Conservation (phyloP, 202 grass and related monocot species). For the Zoysia matrella region DNA sequence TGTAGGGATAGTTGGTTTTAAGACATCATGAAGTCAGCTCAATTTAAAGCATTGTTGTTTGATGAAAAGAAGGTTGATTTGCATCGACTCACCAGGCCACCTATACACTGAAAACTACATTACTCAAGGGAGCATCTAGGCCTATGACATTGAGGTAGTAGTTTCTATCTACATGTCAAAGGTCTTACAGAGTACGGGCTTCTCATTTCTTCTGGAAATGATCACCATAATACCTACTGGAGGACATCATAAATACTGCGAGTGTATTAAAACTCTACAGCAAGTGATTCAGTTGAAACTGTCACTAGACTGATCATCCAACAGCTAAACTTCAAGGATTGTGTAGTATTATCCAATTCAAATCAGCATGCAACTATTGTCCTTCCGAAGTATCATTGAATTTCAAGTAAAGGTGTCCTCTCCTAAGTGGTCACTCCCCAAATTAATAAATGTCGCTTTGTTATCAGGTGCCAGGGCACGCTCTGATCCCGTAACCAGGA, state of each 20-base stretch:
- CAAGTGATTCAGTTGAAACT: conserved; percentile 3
- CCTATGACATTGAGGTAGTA: neutral
- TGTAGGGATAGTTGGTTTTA: neutral
- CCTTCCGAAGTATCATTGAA: neutral
- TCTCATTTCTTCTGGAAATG: neutral
- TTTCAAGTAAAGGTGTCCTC: neutral
- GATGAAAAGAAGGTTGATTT: neutral
- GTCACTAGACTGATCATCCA: neutral
- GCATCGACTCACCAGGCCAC: neutral
- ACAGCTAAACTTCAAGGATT: neutral
- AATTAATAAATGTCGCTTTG: neutral
- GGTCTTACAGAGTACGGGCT: neutral
- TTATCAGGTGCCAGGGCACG: neutral
- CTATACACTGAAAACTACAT: neutral
- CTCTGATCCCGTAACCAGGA: neutral
- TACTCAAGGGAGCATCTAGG: neutral
- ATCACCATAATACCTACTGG: neutral
- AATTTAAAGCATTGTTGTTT: neutral
- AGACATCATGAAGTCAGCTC: neutral
- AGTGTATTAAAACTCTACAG: neutral
- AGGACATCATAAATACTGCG: neutral
- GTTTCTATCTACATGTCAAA: neutral
- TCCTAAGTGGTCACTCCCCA: neutral
- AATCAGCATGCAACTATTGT: neutral
- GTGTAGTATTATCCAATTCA: neutral